Base-by-base conservation (phyloP, 169 alveolate species). In the Plasmodium falciparum region DNA sequence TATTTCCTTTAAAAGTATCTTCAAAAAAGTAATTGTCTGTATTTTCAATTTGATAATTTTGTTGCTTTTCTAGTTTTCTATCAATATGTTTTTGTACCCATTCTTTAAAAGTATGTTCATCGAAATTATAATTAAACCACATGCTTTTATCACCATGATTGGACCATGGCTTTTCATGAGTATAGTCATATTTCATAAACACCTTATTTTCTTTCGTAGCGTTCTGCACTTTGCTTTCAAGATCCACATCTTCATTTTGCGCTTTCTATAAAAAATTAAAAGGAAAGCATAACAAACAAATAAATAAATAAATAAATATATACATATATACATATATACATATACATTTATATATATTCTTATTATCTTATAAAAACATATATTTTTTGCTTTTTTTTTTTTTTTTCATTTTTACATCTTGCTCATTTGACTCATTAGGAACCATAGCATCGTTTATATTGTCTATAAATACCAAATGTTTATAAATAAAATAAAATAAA, bases 121-220 rank as follows among this genome's bases (percentile, higher is more conserved):
- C 73, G 17, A 83, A 83, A 50, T 83, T 83, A n/a, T 83, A 83
- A 69, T 83, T 83, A 17, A 83, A 83, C 91, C 91, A 83, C 74
- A 71, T 71, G 47, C 91, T 83, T 49, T 69, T 83, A 52, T 83
- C 91, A 15, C 56, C 43, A 24, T 83, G 91, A 29, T 83, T 72
- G 0, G 54, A 17, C 91, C 91, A 83, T 0, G 91, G 91, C 43
- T 83, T 83, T 59, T 83, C 91, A 9, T 73, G 47, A 7, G 91
- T 83, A 50, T 83, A 83, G 2, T 83, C 91, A 29, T 83, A 83
- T 17, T 83, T 83, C 74, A 83, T 70, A 63, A 69, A 83, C 11
- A 83, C 91, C 58, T 58, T 83, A 72, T 83, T 83, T 69, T 83
- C 91, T 50, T 73, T 58, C 5, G 91, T 83, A 22, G 91, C 91